phyloP scores from a whole-genome alignment of 192 early-diverging fungal genomes.

The Linnemannia hyalina region DNA sequence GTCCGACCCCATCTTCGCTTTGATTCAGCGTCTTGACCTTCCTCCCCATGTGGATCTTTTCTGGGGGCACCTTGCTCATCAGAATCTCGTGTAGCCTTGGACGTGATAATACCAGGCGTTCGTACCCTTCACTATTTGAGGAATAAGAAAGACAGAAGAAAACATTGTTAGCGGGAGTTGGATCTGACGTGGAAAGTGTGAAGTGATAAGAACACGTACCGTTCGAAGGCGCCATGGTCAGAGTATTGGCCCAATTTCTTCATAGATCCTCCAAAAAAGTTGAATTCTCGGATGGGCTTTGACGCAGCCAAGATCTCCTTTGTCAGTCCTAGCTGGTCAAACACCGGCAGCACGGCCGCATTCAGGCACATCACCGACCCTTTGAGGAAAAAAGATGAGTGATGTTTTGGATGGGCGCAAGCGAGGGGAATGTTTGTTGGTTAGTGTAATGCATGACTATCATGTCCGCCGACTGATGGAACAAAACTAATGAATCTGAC shows the following conservation, averaged over 20 bases:
- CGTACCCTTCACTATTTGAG: slow-evolving; percentile 10
- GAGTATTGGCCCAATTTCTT: neutral
- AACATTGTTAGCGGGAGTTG: neutral
- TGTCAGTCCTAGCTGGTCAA: neutral
- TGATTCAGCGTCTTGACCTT: slow-evolving; percentile 17
- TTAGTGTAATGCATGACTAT: neutral
- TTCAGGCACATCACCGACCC: slow-evolving; percentile 4
- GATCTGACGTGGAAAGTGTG: no score
- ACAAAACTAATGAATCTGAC: neutral
- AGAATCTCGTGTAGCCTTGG: slow-evolving; percentile 19
- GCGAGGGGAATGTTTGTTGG: neutral
- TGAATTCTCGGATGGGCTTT: neutral
- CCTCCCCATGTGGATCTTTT: slow-evolving; percentile 23
- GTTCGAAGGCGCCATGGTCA: neutral
- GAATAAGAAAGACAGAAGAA: neutral
- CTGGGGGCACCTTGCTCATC: neutral
- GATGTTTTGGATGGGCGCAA: no score
- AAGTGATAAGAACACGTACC: neutral
- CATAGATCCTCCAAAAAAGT: neutral
- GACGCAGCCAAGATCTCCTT: neutral
- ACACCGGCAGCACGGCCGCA: neutral
- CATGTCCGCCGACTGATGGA: neutral
- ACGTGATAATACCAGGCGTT: slow-evolving; percentile 10
- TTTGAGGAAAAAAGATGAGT: neutral
- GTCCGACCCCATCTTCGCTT: slow-evolving; percentile 13